Evolutionary conservation across 352 stramenopile species (phyloP).

Genomic region (Globisporangium iwayamae): DNA sequence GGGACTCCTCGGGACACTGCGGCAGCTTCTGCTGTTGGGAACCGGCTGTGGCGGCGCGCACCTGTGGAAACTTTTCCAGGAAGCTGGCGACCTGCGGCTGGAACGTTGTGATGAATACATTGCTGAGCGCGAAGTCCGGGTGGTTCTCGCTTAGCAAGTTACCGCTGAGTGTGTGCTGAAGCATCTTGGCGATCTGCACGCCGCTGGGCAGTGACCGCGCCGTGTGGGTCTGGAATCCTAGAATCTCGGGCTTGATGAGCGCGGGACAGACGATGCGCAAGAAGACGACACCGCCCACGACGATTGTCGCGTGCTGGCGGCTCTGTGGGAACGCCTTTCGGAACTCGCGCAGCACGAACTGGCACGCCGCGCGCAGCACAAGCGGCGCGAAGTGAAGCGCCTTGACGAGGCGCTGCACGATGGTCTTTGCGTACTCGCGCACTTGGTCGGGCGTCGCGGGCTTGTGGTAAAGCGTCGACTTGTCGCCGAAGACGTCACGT

Average conservation of each 20-base stretch:
- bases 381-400: constrained; percentile 72
- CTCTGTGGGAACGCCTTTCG: constrained; percentile 61
- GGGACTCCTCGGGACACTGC: constrained; percentile 4
- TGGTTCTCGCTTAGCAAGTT: constrained; percentile 48
- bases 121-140: constrained; percentile 38
- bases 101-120: constrained; percentile 63
- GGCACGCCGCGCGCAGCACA: constrained; percentile 63
- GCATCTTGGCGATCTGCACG: constrained; percentile 78
- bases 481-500: constrained; percentile 69
- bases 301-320: constrained; percentile 57
- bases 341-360: constrained; percentile 75
- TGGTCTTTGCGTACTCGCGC: constrained; percentile 47
- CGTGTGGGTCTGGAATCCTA: constrained; percentile 66
- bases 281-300: constrained; percentile 73
- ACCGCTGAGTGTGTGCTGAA: constrained; percentile 72
- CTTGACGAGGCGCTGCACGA: constrained; percentile 66
- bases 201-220: constrained; percentile 42
- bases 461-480: constrained; percentile 45
- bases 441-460: constrained; percentile 35
- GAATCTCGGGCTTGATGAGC: constrained; percentile 79
- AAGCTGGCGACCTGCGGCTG: constrained; percentile 63
- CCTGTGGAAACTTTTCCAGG: constrained; percentile 56
- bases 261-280: constrained; percentile 72
- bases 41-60: constrained; percentile 20
- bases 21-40: not conserved